Evolutionary conservation across 1,284 basidiomycete genomes (phyloP), one percentile per base, ranked within the genome.

Genomic region (Tylopilus sp.): DNA sequence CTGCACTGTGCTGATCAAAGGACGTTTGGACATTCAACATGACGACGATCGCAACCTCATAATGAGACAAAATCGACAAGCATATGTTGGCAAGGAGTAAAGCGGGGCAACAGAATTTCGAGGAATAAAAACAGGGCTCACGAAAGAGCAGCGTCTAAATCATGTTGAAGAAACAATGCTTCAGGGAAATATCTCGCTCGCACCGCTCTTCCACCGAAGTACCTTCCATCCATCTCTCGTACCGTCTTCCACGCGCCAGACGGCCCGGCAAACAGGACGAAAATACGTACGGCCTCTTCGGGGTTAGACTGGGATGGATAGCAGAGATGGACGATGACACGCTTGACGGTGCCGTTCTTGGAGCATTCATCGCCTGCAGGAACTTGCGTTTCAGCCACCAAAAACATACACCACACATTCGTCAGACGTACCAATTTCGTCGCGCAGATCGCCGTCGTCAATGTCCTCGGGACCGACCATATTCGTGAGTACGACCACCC

Each of bases 181-280:
- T 94, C 90, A 2, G 89, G 75, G 63, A 88, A 95, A 66, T 95
- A 96, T 56, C 84, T 76, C 34, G 89, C 92, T 36, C 84, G 78
- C 28, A 97, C 89, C 12, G 79, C 79, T 53, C 87, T 75, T 0
- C 95, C 95, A 10, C 88, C 92, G 63, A 97, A 97, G 64, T 82
- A 95, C 40, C 93, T 76, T 12, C 92, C 93, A 61, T 97, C 92
- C 51, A 97, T 77, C 64, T 93, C 91, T 41, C 88, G 81, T 2
- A 93, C 89, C 0, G 92, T 93, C 67, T 92, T 92, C 91, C 92
- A 97, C 2, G 94, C 95, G 8, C 92, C 95, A 0, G 81, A 93
- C 9, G 92, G 87, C 1, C 94, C 94, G 0, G 82, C 82, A 59
- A 94, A 96, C 41, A 87, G 72, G 7, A 94, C 85, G 65, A 93